Evolutionary conservation across 2,329 filamentous ascomycete genomes (phyloP).

Genomic region (Didymella keratinophila): DNA sequence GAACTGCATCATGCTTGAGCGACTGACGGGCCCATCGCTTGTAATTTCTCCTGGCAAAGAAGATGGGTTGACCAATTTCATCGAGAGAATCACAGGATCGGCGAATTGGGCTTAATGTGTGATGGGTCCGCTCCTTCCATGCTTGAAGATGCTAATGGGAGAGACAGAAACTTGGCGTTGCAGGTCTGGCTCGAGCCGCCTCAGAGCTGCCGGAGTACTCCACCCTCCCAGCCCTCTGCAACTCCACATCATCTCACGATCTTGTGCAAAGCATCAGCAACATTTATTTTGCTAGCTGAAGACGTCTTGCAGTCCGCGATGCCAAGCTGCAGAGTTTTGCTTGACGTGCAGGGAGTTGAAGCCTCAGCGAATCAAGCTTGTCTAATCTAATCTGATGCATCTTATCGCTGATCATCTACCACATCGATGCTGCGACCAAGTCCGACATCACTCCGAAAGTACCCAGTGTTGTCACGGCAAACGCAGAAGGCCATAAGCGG

Average conservation of each 20-base stretch:
- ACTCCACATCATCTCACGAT: neutral
- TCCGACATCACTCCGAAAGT: conserved; percentile 14
- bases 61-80: neutral
- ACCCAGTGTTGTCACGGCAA: conserved; percentile 12
- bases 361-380: neutral
- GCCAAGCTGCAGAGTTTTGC: conserved; percentile 20
- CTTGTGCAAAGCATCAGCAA: neutral
- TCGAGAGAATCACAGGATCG: neutral
- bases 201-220: neutral
- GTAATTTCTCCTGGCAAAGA: neutral
- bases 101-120: neutral
- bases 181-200: neutral
- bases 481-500: conserved; percentile 1
- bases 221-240: neutral
- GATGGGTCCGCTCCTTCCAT: neutral
- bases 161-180: neutral
- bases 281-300: neutral
- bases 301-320: conserved; percentile 6
- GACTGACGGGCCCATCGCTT: neutral
- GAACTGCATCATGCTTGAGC: neutral
- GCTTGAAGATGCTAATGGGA: neutral
- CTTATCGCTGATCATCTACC: conserved; percentile 18
- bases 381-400: conserved; percentile 24
- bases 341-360: conserved; percentile 9
- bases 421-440: conserved; percentile 7